Evolutionary conservation across 495 filamentous ascomycete species (phyloP), one percentile per base, ranked within the genome.

Genomic region (Penicillium paxilli): DNA sequence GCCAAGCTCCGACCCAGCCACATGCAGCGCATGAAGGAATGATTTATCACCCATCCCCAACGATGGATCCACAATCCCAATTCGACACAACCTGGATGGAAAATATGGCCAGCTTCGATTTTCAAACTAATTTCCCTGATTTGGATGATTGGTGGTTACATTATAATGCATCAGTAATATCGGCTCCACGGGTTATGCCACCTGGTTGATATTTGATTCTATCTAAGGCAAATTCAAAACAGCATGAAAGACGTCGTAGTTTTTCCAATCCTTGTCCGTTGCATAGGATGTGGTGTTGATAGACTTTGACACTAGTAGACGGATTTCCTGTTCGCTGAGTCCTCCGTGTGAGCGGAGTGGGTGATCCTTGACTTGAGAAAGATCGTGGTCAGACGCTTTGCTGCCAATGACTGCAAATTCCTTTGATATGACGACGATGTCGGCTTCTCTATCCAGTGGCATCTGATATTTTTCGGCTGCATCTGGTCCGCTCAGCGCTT

Each of bases 241-340:
- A 30, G 72, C 57, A 55, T 70, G 63, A 58, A 73, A 66, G 11
- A 69, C 47, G 52, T 73, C 67, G 49, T 62, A 71, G 44, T 71
- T 72, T 32, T 62, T 65, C 67, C 67, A 69, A 4, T 23, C 7
- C 47, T 55, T 63, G 11, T 17, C 24, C 5, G 10, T 32, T 28
- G 9, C 32, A 7, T n/a, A n/a, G n/a, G n/a, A 4, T 37, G 50
- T 47, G 5, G 14, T 22, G 0, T 19, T 16, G 4, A 58, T 17
- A 17, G 58, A 50, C 37, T 55, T 65, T 11, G 67, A 68, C 51
- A 58, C 62, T 5, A 73, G 52, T 8, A 73, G 22, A 8, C 67
- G 69, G 17, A 70, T 51, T 4, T 56, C 26, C 51, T 67, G 63
- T 52, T 73, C 70, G 12, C 64, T 70, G 22, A 71, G 24, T 2